These are phyloP conservation scores for Talaromyces sp. DNA, from an alignment of 2,329 filamentous ascomycete genomes.

Conservation along the genomic window DNA sequence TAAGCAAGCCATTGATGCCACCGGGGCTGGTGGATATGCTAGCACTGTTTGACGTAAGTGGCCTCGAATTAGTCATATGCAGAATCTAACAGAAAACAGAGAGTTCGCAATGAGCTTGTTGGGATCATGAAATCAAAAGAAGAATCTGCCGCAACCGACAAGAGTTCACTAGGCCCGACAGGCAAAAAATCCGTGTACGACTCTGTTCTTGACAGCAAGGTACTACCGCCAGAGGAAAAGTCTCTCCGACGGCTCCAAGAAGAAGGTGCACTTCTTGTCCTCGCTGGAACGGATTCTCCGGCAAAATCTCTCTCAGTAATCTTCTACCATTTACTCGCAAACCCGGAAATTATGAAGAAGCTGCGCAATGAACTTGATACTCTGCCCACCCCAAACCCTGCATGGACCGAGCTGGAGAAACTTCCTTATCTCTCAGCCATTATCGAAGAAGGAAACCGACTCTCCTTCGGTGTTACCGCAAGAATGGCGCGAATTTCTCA, in stretches of 20 bases:
- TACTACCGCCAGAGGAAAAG: constrained; percentile 22
- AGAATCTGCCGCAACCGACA: background rate
- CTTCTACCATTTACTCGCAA: constrained; percentile 17
- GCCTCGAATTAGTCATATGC: background rate
- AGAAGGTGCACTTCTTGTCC: constrained; percentile 22
- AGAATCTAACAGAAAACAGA: constrained; percentile 7
- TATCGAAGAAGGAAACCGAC: constrained; percentile 26
- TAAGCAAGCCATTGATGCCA: constrained; percentile 18
- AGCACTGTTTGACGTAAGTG: constrained; percentile 14
- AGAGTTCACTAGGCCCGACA: background rate
- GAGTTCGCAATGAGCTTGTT: constrained; percentile 19
- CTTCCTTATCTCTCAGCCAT: constrained; percentile 37
- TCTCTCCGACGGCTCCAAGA: constrained; percentile 22
- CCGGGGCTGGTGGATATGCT: constrained; percentile 20
- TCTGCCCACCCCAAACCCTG: constrained; percentile 5
- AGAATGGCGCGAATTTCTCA: constrained; percentile 26
- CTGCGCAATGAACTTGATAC: constrained; percentile 16
- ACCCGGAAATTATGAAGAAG: constrained; percentile 12
- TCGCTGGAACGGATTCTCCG: constrained; percentile 22
- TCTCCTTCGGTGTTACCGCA: constrained; percentile 35
- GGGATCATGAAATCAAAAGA: constrained; percentile 12
- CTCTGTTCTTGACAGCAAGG: constrained; percentile 17
- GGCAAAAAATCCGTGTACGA: constrained; percentile 23
- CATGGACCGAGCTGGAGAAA: constrained; percentile 25
- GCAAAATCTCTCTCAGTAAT: constrained; percentile 19